Evolutionary conservation across 495 filamentous ascomycete species (phyloP).

Genomic region (Penicillium manginii): DNA sequence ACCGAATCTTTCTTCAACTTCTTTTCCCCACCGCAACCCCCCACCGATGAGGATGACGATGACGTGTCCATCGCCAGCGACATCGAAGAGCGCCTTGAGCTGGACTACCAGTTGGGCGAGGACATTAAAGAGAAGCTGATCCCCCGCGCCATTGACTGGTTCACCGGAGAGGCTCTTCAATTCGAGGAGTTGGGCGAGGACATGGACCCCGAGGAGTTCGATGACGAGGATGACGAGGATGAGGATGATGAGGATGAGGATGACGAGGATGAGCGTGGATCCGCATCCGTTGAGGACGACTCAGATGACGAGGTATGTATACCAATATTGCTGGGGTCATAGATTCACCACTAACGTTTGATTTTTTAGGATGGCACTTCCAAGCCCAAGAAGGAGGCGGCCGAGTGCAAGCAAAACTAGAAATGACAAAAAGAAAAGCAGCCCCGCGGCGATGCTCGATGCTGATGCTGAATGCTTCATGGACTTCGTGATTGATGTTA

Average conservation of each 20-base stretch:
- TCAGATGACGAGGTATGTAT: conserved; percentile 93
- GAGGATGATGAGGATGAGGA: conserved; percentile 95
- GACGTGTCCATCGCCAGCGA: conserved; percentile 71
- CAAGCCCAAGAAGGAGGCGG: conserved; percentile 98
- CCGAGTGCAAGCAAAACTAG: conserved; percentile 99
- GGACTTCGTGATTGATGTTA: conserved; percentile 32
- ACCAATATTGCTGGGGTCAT: no score
- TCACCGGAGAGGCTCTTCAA: conserved; percentile 96
- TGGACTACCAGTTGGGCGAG: conserved; percentile 98
- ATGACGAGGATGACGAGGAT: conserved; percentile 92
- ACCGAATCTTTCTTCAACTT: conserved; percentile 99
- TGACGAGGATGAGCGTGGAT: conserved; percentile 67
- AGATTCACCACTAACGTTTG: conserved; percentile 35
- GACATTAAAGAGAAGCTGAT: conserved; percentile 99
- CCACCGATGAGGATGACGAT: conserved; percentile 66
- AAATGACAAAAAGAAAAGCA: conserved; percentile 14
- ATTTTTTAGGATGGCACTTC: conserved; percentile 82
- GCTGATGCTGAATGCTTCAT: conserved; percentile 29
- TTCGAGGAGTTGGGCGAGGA: conserved; percentile 95
- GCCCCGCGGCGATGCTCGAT: conserved; percentile 25
- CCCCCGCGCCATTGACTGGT: conserved; percentile 98
- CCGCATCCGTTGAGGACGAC: conserved; percentile 66
- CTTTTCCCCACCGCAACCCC: conserved; percentile 93
- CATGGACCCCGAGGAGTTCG: conserved; percentile 77
- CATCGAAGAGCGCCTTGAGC: conserved; percentile 96